Percentiles rank a stretch among this genome's conserved stretches.
Conservation (phyloP, 2,329 filamentous ascomycete genomes). For the Ceratocystis colombiana region DNA sequence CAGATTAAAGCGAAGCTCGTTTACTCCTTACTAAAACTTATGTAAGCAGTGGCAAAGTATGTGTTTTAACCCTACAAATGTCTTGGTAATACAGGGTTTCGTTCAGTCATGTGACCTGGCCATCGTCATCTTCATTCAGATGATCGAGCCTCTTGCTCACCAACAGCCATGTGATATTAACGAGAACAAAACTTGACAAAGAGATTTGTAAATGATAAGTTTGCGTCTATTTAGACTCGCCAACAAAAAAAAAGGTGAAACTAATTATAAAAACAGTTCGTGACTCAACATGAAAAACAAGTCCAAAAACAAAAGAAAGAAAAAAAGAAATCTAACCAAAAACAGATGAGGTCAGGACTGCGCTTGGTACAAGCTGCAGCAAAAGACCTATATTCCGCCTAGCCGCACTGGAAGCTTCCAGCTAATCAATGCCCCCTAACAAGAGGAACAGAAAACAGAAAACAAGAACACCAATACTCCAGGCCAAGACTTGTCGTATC, state of each 20-base stretch:
- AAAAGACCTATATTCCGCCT: neutral
- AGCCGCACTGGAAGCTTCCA: neutral
- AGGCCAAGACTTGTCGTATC: neutral
- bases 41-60: neutral
- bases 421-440: constrained; percentile 8
- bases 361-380: neutral
- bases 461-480: constrained; percentile 21
- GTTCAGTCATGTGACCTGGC: neutral
- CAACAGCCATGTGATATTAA: too few species aligned
- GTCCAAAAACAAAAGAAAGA: neutral
- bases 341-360: constrained; percentile 1
- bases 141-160: too few species aligned
- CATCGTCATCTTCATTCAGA: neutral
- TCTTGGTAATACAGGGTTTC: neutral
- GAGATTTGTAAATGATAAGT: too few species aligned
- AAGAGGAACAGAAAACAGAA: constrained; percentile 21
- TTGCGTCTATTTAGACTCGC: too few species aligned
- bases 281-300: neutral
- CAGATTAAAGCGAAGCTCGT: neutral
- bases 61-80: neutral
- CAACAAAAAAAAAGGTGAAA: too few species aligned
- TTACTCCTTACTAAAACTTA: neutral
- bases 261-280: too few species aligned
- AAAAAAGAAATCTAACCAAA: constrained; percentile 9
- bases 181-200: too few species aligned